A percentile compares a stretch with the other conserved stretches of the same genome.
phyloP scores from a whole-genome alignment of 1,284 basidiomycete species.

The Ganoderma sp. region DNA sequence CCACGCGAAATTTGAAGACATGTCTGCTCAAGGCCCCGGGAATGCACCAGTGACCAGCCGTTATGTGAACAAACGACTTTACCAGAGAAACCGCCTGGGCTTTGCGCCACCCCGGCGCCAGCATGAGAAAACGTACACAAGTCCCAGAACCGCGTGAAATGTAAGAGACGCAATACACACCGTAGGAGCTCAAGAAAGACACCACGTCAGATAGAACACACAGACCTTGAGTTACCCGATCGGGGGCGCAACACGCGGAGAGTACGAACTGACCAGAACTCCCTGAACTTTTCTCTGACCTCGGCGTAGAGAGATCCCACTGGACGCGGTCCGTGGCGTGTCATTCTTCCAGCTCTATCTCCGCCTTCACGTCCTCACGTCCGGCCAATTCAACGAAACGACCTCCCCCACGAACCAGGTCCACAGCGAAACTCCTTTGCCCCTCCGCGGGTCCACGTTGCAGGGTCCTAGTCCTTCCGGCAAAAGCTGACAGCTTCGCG shows the following conservation, averaged over 20 bases:
- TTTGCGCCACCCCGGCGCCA: too few relatives aligned
- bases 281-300: conserved; percentile 44
- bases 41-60: too few relatives aligned
- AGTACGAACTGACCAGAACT: conserved; percentile 42
- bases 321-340: conserved; percentile 39
- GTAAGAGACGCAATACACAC: background rate
- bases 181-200: background rate
- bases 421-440: conserved; percentile 47
- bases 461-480: conserved; percentile 38
- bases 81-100: too few relatives aligned
- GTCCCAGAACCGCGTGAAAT: background rate
- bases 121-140: too few relatives aligned
- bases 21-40: too few relatives aligned
- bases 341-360: conserved; percentile 39
- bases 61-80: too few relatives aligned
- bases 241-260: background rate
- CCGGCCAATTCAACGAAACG: conserved; percentile 39
- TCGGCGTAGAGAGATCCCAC: conserved; percentile 44
- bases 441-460: conserved; percentile 41
- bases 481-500: conserved; percentile 62
- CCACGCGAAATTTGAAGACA: too few relatives aligned
- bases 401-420: conserved; percentile 44
- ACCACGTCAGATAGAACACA: background rate
- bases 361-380: conserved; percentile 35
- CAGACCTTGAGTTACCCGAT: background rate